Evolutionary conservation across 805 yeast species (phyloP), one percentile per base, ranked within the genome.

Genomic region (Starmerella apicola): DNA sequence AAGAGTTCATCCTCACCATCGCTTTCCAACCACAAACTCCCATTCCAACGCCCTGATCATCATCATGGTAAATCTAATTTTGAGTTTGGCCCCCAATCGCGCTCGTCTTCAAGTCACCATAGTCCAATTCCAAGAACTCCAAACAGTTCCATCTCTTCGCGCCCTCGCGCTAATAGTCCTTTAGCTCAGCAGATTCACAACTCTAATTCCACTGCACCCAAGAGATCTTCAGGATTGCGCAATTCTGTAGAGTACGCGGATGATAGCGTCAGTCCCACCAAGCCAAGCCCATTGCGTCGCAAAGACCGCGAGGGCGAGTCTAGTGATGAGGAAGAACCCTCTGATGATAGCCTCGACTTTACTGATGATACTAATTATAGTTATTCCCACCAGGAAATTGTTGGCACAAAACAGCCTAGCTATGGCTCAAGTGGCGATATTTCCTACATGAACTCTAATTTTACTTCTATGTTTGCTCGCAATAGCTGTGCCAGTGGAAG

Each of bases 221-320:
- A 32, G 25, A n/a, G 16, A 5, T 21, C 34, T 12, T 32, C 34
- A 8, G 34, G 34, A 6, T 17, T 32, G 16, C 33, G 34, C 18
- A 28, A 30, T 26, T 37, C 46, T 15, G 32, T 43, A 22, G 49
- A 38, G 28, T n/a, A 21, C 33, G 27, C 25, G 18, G 20, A 28
- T 18, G 13, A 42, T 6, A 23, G 26, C n/a, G 25, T 32, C 4
- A 17, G 16, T 22, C 28, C 21, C 15, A 5, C 32, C 12, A 27
- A 19, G 17, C n/a, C n/a, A n/a, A n/a, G n/a, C n/a, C n/a, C n/a
- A n/a, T n/a, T n/a, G n/a, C n/a, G n/a, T n/a, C n/a, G n/a, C n/a
- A n/a, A n/a, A n/a, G n/a, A n/a, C n/a, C n/a, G n/a, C n/a, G n/a
- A n/a, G n/a, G n/a, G n/a, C n/a, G 23, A 29, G 20, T 32, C 41